These are phyloP conservation scores for Suillus ampliporus DNA, from an alignment of 768 basidiomycete species.

Conservation along the genomic window DNA sequence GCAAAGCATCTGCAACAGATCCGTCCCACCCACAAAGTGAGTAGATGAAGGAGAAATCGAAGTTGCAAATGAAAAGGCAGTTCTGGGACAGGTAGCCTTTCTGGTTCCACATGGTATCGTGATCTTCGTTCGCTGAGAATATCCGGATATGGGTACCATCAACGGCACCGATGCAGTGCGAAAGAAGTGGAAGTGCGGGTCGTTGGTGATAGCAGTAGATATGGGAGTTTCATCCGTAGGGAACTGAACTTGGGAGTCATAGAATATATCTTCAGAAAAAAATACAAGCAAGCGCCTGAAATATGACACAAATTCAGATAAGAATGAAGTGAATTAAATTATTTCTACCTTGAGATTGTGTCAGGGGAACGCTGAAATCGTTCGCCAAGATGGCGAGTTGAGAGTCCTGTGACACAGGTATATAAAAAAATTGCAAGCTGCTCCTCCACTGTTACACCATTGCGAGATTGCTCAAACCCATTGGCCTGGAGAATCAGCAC, in stretches of 20 bases:
- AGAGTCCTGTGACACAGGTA: not conserved
- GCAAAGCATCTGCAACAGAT: constrained; percentile 12
- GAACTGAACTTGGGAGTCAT: constrained; percentile 7
- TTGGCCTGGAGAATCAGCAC: constrained; percentile 15
- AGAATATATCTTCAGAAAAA: constrained; percentile 12
- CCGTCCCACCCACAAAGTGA: constrained; percentile 26
- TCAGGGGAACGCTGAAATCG: constrained; percentile 3
- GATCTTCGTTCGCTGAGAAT: not conserved
- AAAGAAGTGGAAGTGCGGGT: constrained; percentile 8
- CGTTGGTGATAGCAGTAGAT: not conserved
- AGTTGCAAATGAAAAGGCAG: constrained; percentile 25
- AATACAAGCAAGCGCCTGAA: constrained; percentile 16
- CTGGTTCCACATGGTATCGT: constrained; percentile 18
- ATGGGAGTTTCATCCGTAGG: constrained; percentile 1
- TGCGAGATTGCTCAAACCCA: not conserved
- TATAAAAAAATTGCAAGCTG: constrained; percentile 12
- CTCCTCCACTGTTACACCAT: constrained; percentile 3
- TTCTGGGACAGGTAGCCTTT: constrained; percentile 27
- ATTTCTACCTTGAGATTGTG: constrained; percentile 8
- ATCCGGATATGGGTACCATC: no score
- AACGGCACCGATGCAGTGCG: constrained; percentile 13
- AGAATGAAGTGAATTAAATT: no score
- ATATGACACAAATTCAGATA: constrained; percentile 8
- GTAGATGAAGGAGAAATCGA: constrained; percentile 19
- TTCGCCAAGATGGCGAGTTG: constrained; percentile 5